A percentile compares a stretch with the other conserved stretches of the same genome.
Conservation (phyloP, 805 yeast species). For the Priceomyces melissophilus region DNA sequence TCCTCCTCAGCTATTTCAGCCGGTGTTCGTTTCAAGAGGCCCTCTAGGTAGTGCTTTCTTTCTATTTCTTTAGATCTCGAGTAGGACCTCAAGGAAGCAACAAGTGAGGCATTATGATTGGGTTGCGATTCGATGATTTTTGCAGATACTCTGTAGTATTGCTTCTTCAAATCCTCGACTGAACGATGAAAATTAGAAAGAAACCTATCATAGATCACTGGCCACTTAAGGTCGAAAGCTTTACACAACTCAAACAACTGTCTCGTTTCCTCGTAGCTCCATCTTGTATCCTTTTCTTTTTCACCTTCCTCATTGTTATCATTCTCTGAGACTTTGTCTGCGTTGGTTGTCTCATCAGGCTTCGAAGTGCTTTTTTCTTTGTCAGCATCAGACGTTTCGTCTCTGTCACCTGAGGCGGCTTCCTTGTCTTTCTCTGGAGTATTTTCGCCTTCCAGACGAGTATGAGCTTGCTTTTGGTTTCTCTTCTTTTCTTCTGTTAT, state of each 20-base stretch:
- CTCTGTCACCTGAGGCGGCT: conserved; percentile 8
- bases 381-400: conserved; percentile 4
- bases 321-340: conserved; percentile 11
- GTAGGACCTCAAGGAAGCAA: conserved; percentile 60
- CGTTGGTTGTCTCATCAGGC: conserved; percentile 9
- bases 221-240: conserved; percentile 62
- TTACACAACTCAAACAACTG: conserved; percentile 72
- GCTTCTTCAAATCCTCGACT: conserved; percentile 78
- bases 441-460: conserved; percentile 20
- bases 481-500: conserved; percentile 12
- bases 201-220: conserved; percentile 62
- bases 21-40: conserved; percentile 78
- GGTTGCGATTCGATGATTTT: conserved; percentile 44
- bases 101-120: conserved; percentile 42
- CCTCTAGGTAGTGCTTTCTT: conserved; percentile 76
- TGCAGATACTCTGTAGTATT: conserved; percentile 69
- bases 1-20: conserved; percentile 99
- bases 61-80: conserved; percentile 70
- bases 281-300: conserved; percentile 40
- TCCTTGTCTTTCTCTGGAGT: conserved; percentile 11
- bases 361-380: conserved; percentile 9
- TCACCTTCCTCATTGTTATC: conserved; percentile 21
- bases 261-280: conserved; percentile 77
- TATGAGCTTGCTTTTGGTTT: conserved; percentile 10
- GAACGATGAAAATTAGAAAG: conserved; percentile 36